phyloP scores from a whole-genome alignment of 768 basidiomycete genomes.

The Boletus rubropictus region DNA sequence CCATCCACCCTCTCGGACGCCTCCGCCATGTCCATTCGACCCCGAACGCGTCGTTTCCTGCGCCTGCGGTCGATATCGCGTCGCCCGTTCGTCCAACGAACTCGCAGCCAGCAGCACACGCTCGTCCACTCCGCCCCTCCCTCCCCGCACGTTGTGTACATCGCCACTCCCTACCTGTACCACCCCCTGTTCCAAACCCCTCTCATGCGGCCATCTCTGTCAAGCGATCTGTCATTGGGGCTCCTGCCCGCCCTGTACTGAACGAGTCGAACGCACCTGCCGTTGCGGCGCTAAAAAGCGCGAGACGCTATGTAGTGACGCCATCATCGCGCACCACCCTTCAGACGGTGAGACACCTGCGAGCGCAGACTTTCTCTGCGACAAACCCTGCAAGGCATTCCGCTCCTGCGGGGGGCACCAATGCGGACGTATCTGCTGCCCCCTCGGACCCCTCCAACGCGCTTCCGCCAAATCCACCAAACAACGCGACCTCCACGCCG shows the following conservation, averaged over 20 bases:
- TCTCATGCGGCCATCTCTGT: constrained; percentile 75
- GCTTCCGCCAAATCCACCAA: constrained; percentile 48
- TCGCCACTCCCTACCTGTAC: constrained; percentile 79
- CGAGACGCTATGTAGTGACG: constrained; percentile 41
- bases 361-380: constrained; percentile 72
- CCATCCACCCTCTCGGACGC: constrained; percentile 60
- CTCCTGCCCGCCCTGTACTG: constrained; percentile 72
- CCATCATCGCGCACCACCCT: constrained; percentile 9
- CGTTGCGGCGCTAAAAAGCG: constrained; percentile 73
- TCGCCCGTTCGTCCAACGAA: constrained; percentile 35
- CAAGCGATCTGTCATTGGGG: constrained; percentile 66
- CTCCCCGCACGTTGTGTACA: constrained; percentile 50
- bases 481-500: constrained; percentile 27
- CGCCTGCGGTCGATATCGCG: constrained; percentile 64
- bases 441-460: constrained; percentile 58
- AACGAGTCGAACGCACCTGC: constrained; percentile 70
- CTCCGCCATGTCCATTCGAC: constrained; percentile 66
- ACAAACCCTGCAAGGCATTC: constrained; percentile 69
- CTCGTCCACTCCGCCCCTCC: constrained; percentile 20
- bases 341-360: constrained; percentile 28
- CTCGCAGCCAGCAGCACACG: constrained; percentile 1
- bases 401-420: constrained; percentile 84
- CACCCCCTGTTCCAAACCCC: constrained; percentile 58
- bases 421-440: constrained; percentile 83
- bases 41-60: constrained; percentile 66